A percentile compares a stretch with the other conserved stretches of the same genome.
These are phyloP conservation scores for Triticum monococcum DNA, from an alignment of 176 grass and related monocot genomes.

Conservation along the genomic window DNA sequence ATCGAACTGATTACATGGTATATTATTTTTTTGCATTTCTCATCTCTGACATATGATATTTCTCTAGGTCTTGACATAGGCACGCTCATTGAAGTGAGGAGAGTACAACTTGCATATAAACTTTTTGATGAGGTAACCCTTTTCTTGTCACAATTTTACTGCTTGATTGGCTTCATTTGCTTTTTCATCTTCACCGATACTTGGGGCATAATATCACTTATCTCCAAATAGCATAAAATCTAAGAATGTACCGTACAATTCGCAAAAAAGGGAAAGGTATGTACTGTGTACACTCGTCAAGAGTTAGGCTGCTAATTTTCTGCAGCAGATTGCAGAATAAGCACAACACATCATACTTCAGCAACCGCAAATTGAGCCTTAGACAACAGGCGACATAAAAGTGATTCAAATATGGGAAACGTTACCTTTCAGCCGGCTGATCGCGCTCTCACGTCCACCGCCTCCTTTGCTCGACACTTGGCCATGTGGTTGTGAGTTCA, in stretches of 20 bases:
- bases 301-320: background rate
- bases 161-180: conserved; percentile 24
- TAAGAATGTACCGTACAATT: conserved; percentile 7
- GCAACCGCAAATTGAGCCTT: background rate
- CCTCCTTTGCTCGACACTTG: too few relatives aligned
- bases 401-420: background rate
- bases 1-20: conserved; percentile 11
- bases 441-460: too few relatives aligned
- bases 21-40: conserved; percentile 22
- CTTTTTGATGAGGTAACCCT: conserved; percentile 87
- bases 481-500: too few relatives aligned
- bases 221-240: conserved; percentile 19
- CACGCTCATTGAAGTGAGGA: conserved; percentile 74
- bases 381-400: conserved; percentile 4
- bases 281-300: background rate
- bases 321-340: background rate
- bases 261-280: background rate
- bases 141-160: conserved; percentile 13
- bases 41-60: conserved; percentile 10
- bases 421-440: too few relatives aligned
- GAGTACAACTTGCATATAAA: conserved; percentile 76
- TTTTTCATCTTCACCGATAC: background rate
- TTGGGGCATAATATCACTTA: background rate
- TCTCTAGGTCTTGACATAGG: conserved; percentile 66
- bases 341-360: background rate